Evolutionary conservation across 140 eudicot species (phyloP), one percentile per base, ranked within the genome.

Genomic region (Eryngium alpinum): DNA sequence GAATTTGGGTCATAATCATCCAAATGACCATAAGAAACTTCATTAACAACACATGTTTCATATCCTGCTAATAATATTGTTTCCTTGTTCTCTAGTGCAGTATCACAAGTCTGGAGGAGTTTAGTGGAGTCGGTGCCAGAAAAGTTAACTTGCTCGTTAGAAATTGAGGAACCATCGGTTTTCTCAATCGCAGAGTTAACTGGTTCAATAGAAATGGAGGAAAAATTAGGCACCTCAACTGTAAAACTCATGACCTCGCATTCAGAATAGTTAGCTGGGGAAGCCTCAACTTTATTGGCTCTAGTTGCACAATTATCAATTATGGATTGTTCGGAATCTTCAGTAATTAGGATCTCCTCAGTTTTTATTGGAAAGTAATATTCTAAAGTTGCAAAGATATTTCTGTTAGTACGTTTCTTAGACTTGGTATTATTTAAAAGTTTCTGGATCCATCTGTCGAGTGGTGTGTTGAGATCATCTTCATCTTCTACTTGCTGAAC

Each of bases 391-490:
- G 82, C 31, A 50, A 71, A 73, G 21, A 22, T 38, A 49, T 75
- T 82, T 84, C 62, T 78, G 11, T 62, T 79, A 60, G 59, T 83
- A 85, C 74, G 29, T 76, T 79, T 84, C 79, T 33, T 87, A 59
- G 84, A 76, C 79, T 77, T 76, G 50, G 86, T 52, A 62, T 52
- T 80, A 83, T 89, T 90, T 44, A 86, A 73, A 81, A 53, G 72
- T 85, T 86, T 89, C 2, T 75, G 71, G 86, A 84, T 90, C 87
- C 76, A 87, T 69, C 85, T 82, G 86, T 84, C 85, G 83, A 92
- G 83, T 56, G 99, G 90, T 86, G 87, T 88, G 53, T 75, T 71
- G 65, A 94, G 88, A 84, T 94, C 94, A 80, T 69, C 50, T 31
- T 88, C 97, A 81, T 94, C 92, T 76, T 80, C 87, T 4, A 80